Evolutionary conservation across 345 rosid species (phyloP).

Genomic region (Lepidium africanum): DNA sequence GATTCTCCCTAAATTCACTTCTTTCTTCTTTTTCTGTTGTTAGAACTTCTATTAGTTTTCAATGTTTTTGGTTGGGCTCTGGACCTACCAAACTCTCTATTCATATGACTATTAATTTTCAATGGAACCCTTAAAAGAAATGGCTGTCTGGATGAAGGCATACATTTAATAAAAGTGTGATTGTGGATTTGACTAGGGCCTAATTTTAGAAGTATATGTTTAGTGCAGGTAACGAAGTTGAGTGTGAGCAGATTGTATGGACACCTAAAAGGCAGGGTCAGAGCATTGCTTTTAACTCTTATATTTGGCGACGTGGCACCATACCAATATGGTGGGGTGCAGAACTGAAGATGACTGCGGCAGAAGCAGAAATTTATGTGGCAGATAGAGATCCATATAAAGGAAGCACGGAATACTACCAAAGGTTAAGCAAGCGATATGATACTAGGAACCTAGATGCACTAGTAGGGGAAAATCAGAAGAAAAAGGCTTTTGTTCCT

Average conservation of each 20-base stretch:
- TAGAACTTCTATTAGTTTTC: not conserved
- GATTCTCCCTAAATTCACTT: slow-evolving; percentile 15
- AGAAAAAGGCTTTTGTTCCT: slow-evolving; percentile 67
- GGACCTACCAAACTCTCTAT: not conserved
- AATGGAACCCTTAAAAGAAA: not conserved
- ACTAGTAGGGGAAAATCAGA: slow-evolving; percentile 50
- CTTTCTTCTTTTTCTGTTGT: not conserved
- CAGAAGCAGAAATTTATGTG: slow-evolving; percentile 97
- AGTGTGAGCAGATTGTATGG: slow-evolving; percentile 98
- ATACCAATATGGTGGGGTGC: slow-evolving; percentile 99
- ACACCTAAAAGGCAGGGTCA: slow-evolving; percentile 66
- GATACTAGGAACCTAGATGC: slow-evolving; percentile 59
- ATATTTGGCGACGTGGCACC: slow-evolving; percentile 94
- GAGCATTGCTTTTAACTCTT: slow-evolving; percentile 76
- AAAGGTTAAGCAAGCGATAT: slow-evolving; percentile 79
- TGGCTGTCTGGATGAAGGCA: not conserved
- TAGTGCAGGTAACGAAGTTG: slow-evolving; percentile 92
- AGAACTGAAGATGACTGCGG: slow-evolving; percentile 80
- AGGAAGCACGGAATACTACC: slow-evolving; percentile 82
- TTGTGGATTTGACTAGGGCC: slow-evolving; percentile 21
- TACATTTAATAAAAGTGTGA: not conserved
- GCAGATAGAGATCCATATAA: slow-evolving; percentile 80
- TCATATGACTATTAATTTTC: not conserved
- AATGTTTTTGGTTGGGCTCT: not conserved
- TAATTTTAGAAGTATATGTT: slow-evolving; percentile 26